A percentile compares a stretch with the other conserved stretches of the same genome.
phyloP scores from a whole-genome alignment of 176 grass and related monocot species.

The Rhynchospora pubera region DNA sequence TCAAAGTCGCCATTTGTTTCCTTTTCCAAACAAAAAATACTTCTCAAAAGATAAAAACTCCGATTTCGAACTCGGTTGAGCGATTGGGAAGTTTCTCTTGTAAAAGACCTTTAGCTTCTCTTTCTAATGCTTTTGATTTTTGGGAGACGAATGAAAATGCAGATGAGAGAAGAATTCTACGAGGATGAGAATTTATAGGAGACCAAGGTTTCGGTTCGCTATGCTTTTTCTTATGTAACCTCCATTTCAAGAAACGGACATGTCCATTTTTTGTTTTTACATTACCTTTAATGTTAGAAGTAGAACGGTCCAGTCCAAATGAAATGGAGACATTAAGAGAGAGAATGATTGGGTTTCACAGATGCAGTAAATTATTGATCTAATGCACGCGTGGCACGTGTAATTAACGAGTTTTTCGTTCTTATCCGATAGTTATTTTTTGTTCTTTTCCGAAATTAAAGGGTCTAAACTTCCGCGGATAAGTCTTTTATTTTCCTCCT shows the following conservation, averaged over 20 bases:
- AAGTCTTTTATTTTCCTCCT: background rate
- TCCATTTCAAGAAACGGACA: background rate
- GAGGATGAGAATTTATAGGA: background rate
- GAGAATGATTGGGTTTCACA: background rate
- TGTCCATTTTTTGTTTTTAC: background rate
- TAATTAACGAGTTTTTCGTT: background rate
- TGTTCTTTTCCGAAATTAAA: background rate
- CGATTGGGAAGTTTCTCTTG: background rate
- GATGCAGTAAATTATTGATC: background rate
- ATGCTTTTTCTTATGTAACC: background rate
- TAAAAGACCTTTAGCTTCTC: background rate
- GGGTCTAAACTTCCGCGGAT: background rate
- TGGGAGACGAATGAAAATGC: background rate
- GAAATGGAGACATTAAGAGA: background rate
- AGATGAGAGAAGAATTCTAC: background rate
- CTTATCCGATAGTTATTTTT: conserved; percentile 15
- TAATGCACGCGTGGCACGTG: background rate
- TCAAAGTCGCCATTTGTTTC: conserved; percentile 23
- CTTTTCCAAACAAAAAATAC: background rate
- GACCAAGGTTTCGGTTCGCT: background rate
- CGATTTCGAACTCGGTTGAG: background rate
- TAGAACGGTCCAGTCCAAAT: background rate
- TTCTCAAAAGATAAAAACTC: no score
- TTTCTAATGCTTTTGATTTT: background rate
- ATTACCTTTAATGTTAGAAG: no score